phyloP scores from a whole-genome alignment of 2,329 filamentous ascomycete species.

The Immersiporthe knoxdaviesiana region DNA sequence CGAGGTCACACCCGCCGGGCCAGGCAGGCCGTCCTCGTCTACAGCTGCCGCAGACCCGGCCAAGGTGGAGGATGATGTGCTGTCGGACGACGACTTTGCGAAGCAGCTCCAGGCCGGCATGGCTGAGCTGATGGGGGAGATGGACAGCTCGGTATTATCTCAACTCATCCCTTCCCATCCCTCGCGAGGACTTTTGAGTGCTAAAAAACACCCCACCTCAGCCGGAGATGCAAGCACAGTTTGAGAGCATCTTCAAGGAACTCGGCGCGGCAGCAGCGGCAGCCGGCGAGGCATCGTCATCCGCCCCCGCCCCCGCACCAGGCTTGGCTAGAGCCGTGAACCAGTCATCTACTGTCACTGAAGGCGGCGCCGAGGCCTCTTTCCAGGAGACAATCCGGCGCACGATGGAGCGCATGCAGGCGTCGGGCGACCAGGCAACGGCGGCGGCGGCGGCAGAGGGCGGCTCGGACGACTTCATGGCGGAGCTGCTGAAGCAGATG shows the following conservation, averaged over 20 bases:
- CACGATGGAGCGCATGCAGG: slow-evolving; percentile 96
- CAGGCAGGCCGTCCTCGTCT: slow-evolving; percentile 32
- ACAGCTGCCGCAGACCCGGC: slow-evolving; percentile 30
- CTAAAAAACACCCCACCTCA: slow-evolving; percentile 36
- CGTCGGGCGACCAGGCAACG: slow-evolving; percentile 82
- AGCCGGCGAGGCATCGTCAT: slow-evolving; percentile 37
- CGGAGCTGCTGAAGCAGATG: slow-evolving; percentile 91
- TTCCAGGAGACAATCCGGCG: slow-evolving; percentile 93
- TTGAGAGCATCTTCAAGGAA: slow-evolving; percentile 77
- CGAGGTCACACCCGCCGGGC: slow-evolving; percentile 32
- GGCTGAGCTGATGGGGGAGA: slow-evolving; percentile 76
- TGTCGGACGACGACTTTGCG: slow-evolving; percentile 78
- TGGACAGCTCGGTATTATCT: slow-evolving; percentile 61
- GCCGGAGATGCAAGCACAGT: slow-evolving; percentile 77
- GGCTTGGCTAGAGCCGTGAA: slow-evolving; percentile 34
- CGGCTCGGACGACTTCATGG: slow-evolving; percentile 76
- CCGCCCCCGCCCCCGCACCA: slow-evolving; percentile 31
- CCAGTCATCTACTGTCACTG: slow-evolving; percentile 34
- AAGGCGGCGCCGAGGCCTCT: slow-evolving; percentile 57
- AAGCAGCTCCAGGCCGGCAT: slow-evolving; percentile 89
- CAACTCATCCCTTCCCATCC: no score
- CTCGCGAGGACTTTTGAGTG: neutral
- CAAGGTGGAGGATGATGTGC: slow-evolving; percentile 43
- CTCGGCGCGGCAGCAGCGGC: slow-evolving; percentile 58
- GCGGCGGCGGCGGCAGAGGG: slow-evolving; percentile 72